These are phyloP conservation scores for Erodium trifolium DNA, from an alignment of 441 rosid genomes.

Conservation along the genomic window DNA sequence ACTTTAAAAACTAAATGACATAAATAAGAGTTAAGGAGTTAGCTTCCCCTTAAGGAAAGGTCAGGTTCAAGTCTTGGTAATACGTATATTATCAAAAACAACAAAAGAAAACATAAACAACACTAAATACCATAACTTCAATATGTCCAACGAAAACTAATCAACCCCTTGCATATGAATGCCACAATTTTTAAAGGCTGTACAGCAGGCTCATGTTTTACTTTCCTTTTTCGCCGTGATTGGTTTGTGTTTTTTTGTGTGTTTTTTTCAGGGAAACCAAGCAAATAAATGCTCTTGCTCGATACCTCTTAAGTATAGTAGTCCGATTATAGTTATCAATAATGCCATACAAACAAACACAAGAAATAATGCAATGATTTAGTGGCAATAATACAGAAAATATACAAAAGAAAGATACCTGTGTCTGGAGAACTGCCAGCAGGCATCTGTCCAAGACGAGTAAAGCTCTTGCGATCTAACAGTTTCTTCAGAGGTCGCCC, in stretches of 20 bases:
- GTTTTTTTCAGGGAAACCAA: background rate
- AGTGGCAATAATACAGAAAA: too few species aligned
- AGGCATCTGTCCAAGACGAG: constrained; percentile 39
- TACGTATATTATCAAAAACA: background rate
- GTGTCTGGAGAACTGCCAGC: constrained; percentile 47
- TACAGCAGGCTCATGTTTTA: background rate
- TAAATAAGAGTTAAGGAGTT: background rate
- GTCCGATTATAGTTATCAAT: background rate
- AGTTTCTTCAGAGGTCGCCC: constrained; percentile 83
- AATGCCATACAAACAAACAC: background rate
- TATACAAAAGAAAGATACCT: constrained; percentile 34
- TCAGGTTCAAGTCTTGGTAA: background rate
- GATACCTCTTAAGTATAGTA: background rate
- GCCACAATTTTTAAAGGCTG: background rate
- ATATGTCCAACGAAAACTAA: background rate
- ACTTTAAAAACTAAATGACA: background rate
- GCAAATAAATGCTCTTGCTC: background rate
- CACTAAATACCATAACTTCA: background rate
- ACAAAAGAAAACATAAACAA: background rate
- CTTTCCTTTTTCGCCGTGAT: background rate
- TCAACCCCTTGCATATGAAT: background rate
- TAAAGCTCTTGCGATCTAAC: constrained; percentile 62
- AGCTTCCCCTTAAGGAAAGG: background rate
- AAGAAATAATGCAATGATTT: background rate
- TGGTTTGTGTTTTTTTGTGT: background rate